A percentile compares a stretch with the other conserved stretches of the same genome.
Evolutionary conservation across 1,284 basidiomycete species (phyloP).

Genomic region (Sporisorium reilianum): DNA sequence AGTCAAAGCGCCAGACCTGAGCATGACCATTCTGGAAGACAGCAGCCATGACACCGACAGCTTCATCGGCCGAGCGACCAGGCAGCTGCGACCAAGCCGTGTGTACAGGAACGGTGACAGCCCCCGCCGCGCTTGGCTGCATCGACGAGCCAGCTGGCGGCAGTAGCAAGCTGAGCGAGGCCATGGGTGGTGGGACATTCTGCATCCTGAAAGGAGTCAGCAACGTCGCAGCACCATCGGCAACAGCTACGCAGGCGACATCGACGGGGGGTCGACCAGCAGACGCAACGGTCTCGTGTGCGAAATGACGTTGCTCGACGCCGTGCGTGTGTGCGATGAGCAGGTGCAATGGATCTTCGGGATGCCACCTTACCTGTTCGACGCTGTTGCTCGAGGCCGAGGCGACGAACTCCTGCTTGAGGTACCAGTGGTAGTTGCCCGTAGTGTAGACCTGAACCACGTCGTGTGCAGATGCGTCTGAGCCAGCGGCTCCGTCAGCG

Average conservation of each 20-base stretch:
- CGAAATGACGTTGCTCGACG: conserved; percentile 76
- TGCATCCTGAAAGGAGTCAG: conserved; percentile 92
- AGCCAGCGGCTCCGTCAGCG: conserved; percentile 1
- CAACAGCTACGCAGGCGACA: conserved; percentile 86
- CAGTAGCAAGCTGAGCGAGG: conserved; percentile 76
- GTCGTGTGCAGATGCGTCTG: conserved; percentile 6
- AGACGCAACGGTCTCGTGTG: conserved; percentile 82
- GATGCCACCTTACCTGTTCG: conserved; percentile 85
- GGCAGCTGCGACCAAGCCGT: conserved; percentile 77
- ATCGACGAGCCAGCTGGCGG: conserved; percentile 54
- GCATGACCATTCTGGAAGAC: conserved; percentile 74
- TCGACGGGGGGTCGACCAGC: conserved; percentile 77
- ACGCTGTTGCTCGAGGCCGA: conserved; percentile 10
- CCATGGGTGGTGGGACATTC: conserved; percentile 96
- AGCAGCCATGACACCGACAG: conserved; percentile 75
- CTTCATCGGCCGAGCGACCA: conserved; percentile 12
- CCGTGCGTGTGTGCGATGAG: conserved; percentile 74
- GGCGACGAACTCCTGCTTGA: conserved; percentile 61
- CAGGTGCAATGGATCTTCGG: conserved; percentile 80
- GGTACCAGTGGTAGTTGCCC: conserved; percentile 93
- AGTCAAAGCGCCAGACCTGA: conserved; percentile 75
- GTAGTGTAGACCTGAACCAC: conserved; percentile 90
- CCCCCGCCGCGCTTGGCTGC: conserved; percentile 14
- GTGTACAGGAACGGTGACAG: conserved; percentile 55
- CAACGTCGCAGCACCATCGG: conserved; percentile 87